Conservation (phyloP, 2,329 filamentous ascomycete genomes). For the Penicillium sp. region DNA sequence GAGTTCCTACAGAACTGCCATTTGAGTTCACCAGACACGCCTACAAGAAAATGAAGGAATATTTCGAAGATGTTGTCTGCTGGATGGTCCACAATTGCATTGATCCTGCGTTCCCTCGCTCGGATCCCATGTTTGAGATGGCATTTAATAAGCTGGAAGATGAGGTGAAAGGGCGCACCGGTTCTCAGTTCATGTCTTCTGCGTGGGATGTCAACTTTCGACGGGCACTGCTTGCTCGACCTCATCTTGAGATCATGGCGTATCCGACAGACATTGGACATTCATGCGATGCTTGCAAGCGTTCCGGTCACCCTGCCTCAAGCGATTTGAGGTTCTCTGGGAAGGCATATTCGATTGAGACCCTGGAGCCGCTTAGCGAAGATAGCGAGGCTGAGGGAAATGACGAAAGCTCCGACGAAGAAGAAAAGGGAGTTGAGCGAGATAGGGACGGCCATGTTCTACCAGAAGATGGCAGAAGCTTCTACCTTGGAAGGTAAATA, state of each 20-base stretch:
- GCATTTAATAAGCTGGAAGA: slow-evolving; percentile 74
- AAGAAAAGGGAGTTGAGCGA: slow-evolving; percentile 37
- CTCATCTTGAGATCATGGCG: slow-evolving; percentile 59
- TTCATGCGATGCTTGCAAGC: slow-evolving; percentile 72
- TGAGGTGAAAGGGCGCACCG: slow-evolving; percentile 69
- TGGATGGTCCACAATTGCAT: slow-evolving; percentile 83
- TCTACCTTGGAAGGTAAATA: slow-evolving; percentile 57
- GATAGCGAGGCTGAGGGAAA: slow-evolving; percentile 48
- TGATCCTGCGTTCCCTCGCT: slow-evolving; percentile 69
- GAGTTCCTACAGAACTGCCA: slow-evolving; percentile 65
- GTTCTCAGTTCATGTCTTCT: slow-evolving; percentile 72
- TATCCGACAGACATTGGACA: slow-evolving; percentile 51
- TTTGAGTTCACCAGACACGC: slow-evolving; percentile 70
- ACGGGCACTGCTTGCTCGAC: slow-evolving; percentile 67
- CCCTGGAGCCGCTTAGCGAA: slow-evolving; percentile 65
- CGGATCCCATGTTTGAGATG: slow-evolving; percentile 67
- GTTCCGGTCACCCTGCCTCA: slow-evolving; percentile 69
- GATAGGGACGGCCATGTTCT: slow-evolving; percentile 51
- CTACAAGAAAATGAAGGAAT: slow-evolving; percentile 69
- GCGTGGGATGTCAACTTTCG: slow-evolving; percentile 71
- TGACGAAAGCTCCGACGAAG: slow-evolving; percentile 32
- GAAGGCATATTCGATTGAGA: slow-evolving; percentile 66
- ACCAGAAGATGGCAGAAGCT: slow-evolving; percentile 50
- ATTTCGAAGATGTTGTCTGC: slow-evolving; percentile 75
- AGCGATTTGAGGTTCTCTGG: slow-evolving; percentile 67